Evolutionary conservation across 331 rosid genomes (phyloP).

Genomic region (Malus hybrid): DNA sequence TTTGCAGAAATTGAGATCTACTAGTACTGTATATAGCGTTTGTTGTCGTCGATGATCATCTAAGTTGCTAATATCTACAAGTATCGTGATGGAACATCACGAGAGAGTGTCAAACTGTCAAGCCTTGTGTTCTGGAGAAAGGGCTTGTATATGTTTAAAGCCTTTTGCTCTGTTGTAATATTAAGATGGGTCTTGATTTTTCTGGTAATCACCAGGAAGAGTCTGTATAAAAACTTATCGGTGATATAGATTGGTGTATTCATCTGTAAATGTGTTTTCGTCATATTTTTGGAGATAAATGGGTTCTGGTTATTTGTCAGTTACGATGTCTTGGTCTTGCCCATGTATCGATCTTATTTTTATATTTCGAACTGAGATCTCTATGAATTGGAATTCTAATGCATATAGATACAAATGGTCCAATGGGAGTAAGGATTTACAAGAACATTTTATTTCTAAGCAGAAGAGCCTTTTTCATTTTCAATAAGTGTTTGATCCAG

Average conservation of each 20-base stretch:
- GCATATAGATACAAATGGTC: neutral
- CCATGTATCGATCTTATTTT: neutral
- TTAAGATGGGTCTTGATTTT: slow-evolving; percentile 15
- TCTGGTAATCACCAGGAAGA: neutral
- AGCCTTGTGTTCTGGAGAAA: slow-evolving; percentile 35
- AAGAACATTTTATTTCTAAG: no score
- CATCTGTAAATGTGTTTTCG: neutral
- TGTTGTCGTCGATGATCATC: slow-evolving; percentile 15
- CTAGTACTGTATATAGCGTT: slow-evolving; percentile 20
- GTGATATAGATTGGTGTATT: neutral
- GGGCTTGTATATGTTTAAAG: slow-evolving; percentile 35
- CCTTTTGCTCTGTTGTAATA: slow-evolving; percentile 35
- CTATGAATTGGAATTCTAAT: neutral
- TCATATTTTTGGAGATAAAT: neutral
- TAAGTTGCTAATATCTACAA: slow-evolving; percentile 23
- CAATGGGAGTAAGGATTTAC: no score
- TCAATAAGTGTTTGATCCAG: no score
- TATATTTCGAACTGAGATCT: neutral
- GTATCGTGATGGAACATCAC: slow-evolving; percentile 28
- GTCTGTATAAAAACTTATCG: neutral
- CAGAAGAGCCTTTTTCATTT: no score
- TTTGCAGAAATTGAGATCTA: slow-evolving; percentile 16
- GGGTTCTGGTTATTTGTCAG: neutral
- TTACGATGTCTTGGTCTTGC: no score
- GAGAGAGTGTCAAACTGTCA: slow-evolving; percentile 14